Base-by-base conservation (phyloP, 2,329 filamentous ascomycete genomes). In the Scleromitrula shiraiana region DNA sequence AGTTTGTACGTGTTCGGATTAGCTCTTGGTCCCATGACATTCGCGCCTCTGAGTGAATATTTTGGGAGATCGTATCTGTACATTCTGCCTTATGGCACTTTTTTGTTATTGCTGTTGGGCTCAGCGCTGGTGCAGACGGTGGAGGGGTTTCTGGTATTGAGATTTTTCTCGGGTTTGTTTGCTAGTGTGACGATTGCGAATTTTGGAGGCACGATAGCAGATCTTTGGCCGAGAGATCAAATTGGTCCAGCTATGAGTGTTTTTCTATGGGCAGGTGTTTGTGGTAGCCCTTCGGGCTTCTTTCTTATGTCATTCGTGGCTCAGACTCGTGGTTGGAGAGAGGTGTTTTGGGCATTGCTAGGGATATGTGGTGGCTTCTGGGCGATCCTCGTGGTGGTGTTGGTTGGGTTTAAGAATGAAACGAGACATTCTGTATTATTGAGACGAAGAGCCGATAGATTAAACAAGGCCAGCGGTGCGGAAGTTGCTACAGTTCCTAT, bases 31-130 rank as follows among this genome's bases (percentile, higher is more conserved):
- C 58, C 62, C 2, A 64, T 65, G 59, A 58, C 56, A 4, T 50
- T 62, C 17, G 66, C 64, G 6, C 65, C 65, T 1, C 51, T 68
- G 19, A 59, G 54, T n/a, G 60, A 68, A 56, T 69, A 70, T 54
- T 71, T 65, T 52, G 70, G 70, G 8, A 53, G 70, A 30, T 62
- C 65, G 23, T 67, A 67, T 2, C 64, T 72, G 2, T 72, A 72
- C 45, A 61, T 71, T 9, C 55, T 59, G 27, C 67, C 70, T 7
- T 83, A 85, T 66, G 75, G 75, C 0, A 59, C 68, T 0, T 71
- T 69, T 49, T 54, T 74, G 2, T 52, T 68, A 1, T 64, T 73
- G 6, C 59, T 74, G 3, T 58, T 71, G 3, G 68, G 61, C 1
- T 70, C 70, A 3, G 69, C 70, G 0, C 58, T 69, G n/a, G 66